These are phyloP conservation scores for Dimargaris xerosporica DNA, from an alignment of 192 early-diverging fungal genomes.

Conservation along the genomic window DNA sequence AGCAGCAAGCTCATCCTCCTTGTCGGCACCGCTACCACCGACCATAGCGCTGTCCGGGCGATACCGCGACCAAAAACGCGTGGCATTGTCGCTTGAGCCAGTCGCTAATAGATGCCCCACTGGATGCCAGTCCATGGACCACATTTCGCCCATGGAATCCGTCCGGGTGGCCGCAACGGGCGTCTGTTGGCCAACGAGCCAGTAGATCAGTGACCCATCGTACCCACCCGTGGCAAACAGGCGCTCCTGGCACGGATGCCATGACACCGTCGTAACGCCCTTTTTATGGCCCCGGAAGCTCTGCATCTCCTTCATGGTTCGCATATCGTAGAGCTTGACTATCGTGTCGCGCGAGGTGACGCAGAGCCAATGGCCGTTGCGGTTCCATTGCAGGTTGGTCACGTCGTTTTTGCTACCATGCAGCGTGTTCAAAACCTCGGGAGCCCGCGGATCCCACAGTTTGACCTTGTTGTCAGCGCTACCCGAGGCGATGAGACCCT, in stretches of 20 bases:
- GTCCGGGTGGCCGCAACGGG: constrained; percentile 39
- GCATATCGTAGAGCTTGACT: constrained; percentile 86
- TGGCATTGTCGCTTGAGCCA: constrained; percentile 91
- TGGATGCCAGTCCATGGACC: constrained; percentile 96
- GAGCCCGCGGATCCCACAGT: constrained; percentile 92
- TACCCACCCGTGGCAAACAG: constrained; percentile 83
- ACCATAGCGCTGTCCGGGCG: constrained; percentile 45
- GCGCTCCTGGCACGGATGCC: constrained; percentile 91
- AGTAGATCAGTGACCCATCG: constrained; percentile 71
- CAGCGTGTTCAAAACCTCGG: constrained; percentile 69
- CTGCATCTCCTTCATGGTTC: constrained; percentile 81
- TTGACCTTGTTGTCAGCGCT: constrained; percentile 92
- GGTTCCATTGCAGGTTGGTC: constrained; percentile 81
- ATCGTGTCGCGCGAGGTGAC: constrained; percentile 81
- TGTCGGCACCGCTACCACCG: neutral
- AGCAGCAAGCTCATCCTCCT: neutral
- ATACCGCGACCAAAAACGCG: constrained; percentile 87
- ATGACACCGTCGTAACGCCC: constrained; percentile 76
- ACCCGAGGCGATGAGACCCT: constrained; percentile 84
- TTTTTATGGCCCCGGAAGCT: constrained; percentile 74
- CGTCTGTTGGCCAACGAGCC: constrained; percentile 57
- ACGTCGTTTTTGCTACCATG: constrained; percentile 93
- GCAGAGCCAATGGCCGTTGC: constrained; percentile 92
- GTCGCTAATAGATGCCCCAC: constrained; percentile 86
- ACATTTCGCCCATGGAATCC: constrained; percentile 80